Base-by-base conservation (phyloP, 2,329 filamentous ascomycete species). In the Colletotrichum phormii region DNA sequence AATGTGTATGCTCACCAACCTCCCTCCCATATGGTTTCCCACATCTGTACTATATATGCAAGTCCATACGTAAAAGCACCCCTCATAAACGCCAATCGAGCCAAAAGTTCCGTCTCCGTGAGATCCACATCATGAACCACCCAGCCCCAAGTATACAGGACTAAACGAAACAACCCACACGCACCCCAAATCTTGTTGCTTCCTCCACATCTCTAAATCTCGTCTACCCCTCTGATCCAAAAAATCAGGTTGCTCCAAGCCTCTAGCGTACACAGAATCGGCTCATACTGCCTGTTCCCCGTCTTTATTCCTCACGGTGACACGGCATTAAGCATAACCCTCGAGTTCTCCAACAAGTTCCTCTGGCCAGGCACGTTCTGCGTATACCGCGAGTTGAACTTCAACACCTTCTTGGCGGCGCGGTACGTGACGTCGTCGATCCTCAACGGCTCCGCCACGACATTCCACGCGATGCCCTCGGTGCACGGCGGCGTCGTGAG, bases 401-500 rank as follows among this genome's bases (percentile, higher is more conserved):
- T 88, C 63, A 89, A 80, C 35, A 90, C 83, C 35, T 78, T 80
- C 80, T 89, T 89, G 69, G 89, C 86, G 55, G 80, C 81, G 75
- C 87, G 84, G 78, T 81, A 91, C 18, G 86, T 88, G 5, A 79
- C 79, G 18, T 88, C 82, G 75, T 84, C 81, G 74, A 91, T 80
- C 46, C 80, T 78, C 4, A 90, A 78, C 49, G 86, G 84, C 68
- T 87, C 76, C 72, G 83, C 81, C 75, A 86, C 86, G 54, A 90
- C 80, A 60, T 89, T 80, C 84, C 89, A 91, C 11, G 80, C 82
- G 26, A 92, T 82, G 31, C 86, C 86, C 79, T 91, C 89, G 18
- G 84, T 83, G 81, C 90, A 92, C 4, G 90, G 90, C 24, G 90
- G 90, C 0, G 89, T 91, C 53, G 90, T 92, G 59, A 92, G 83